phyloP scores from a whole-genome alignment of 2,329 filamentous ascomycete genomes.

The Fusarium burgessii region DNA sequence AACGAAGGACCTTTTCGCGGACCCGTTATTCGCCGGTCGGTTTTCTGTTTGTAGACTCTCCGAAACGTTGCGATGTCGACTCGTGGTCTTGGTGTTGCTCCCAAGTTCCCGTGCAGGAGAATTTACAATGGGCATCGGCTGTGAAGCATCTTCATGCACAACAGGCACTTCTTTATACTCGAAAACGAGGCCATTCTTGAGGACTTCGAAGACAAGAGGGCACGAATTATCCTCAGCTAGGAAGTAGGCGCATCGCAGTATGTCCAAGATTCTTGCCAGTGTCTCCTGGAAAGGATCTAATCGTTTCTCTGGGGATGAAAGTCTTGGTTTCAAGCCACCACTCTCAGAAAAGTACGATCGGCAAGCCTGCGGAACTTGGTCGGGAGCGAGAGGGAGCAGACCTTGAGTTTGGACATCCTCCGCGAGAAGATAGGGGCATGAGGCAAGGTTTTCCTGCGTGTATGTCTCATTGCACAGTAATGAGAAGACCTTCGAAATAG shows the following conservation, averaged over 20 bases:
- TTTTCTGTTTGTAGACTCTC: conserved; percentile 23
- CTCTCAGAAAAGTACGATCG: conserved; percentile 53
- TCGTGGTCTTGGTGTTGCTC: conserved; percentile 14
- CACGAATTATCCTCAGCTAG: conserved; percentile 57
- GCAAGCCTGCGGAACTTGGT: conserved; percentile 55
- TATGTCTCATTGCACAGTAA: conserved; percentile 61
- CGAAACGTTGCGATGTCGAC: conserved; percentile 20
- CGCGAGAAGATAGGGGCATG: conserved; percentile 62
- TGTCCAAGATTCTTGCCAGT: conserved; percentile 62
- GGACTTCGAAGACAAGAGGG: conserved; percentile 52
- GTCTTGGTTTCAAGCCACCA: conserved; percentile 56
- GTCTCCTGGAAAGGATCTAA: conserved; percentile 52
- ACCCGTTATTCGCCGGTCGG: conserved; percentile 1
- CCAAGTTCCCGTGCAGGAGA: conserved; percentile 22
- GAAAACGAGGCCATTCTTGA: conserved; percentile 49
- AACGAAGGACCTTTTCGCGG: conserved; percentile 11
- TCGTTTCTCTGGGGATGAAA: conserved; percentile 49
- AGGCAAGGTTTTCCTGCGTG: conserved; percentile 52
- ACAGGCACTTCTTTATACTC: conserved; percentile 46
- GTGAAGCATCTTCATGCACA: background rate
- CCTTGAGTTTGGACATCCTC: conserved; percentile 64
- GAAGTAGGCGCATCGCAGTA: conserved; percentile 62
- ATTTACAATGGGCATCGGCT: conserved; percentile 34
- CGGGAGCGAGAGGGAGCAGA: conserved; percentile 56
- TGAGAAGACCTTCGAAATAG: conserved; percentile 61